Percentiles rank a stretch among this genome's conserved stretches.
These are phyloP conservation scores for Fusarium coffeatum DNA, from an alignment of 2,329 filamentous ascomycete species.

Conservation along the genomic window DNA sequence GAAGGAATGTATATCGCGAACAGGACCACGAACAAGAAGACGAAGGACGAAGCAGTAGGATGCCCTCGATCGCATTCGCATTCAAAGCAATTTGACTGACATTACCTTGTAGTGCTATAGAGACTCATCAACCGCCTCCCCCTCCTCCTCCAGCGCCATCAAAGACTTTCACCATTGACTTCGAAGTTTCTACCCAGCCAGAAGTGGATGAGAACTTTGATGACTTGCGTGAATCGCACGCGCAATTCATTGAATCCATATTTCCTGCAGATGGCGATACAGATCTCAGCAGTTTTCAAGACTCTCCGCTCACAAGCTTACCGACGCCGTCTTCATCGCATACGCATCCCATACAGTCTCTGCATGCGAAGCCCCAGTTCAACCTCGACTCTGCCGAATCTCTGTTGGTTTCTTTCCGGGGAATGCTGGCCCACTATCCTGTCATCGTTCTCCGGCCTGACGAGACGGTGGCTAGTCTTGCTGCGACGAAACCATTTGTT, in stretches of 20 bases:
- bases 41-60: constrained; percentile 57
- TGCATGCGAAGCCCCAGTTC: constrained; percentile 64
- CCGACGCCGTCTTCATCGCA: constrained; percentile 48
- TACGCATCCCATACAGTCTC: constrained; percentile 52
- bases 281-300: constrained; percentile 27
- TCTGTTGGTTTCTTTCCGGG: constrained; percentile 57
- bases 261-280: constrained; percentile 48
- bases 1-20: constrained; percentile 64
- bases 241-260: constrained; percentile 55
- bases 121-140: constrained; percentile 39
- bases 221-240: constrained; percentile 57
- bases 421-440: constrained; percentile 58
- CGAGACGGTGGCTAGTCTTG: constrained; percentile 57
- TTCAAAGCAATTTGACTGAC: neutral
- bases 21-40: constrained; percentile 62
- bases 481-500: constrained; percentile 62
- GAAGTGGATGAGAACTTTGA: constrained; percentile 57
- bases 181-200: constrained; percentile 56
- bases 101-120: constrained; percentile 30
- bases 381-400: constrained; percentile 65
- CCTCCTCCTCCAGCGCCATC: constrained; percentile 53
- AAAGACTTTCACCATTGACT: constrained; percentile 66
- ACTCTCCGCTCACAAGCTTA: constrained; percentile 38
- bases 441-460: constrained; percentile 57
- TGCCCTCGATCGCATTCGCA: neutral